Evolutionary conservation across 306 rosid species (phyloP).

Genomic region (Adenanthera pavonina): DNA sequence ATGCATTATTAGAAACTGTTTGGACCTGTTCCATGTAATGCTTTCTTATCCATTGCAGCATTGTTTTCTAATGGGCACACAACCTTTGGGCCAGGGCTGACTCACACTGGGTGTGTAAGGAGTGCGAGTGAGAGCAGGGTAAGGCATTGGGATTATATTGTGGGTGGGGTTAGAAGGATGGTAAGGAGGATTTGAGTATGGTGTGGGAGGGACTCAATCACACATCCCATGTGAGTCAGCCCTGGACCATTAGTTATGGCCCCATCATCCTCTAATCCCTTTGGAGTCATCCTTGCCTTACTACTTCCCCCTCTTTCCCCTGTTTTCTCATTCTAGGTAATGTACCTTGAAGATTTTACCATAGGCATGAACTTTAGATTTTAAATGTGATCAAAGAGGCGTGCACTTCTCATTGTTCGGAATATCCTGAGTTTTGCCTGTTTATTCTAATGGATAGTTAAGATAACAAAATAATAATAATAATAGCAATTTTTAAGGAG

Average conservation of each 20-base stretch:
- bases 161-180: background rate
- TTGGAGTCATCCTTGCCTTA: background rate
- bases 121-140: background rate
- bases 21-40: background rate
- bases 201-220: background rate
- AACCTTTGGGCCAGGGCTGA: background rate
- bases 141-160: background rate
- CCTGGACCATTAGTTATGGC: background rate
- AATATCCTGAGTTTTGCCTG: no score
- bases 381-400: background rate
- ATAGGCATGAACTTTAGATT: background rate
- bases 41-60: background rate
- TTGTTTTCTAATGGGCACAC: background rate
- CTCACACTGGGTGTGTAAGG: background rate
- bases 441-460: background rate
- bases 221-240: background rate
- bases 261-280: background rate
- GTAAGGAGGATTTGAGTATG: background rate
- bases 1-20: background rate
- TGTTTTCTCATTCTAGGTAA: slow-evolving; percentile 12
- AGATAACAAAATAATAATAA: background rate
- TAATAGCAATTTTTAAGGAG: background rate
- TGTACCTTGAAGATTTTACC: slow-evolving; percentile 14
- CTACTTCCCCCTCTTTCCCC: background rate
- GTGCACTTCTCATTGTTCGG: background rate